phyloP scores from a whole-genome alignment of 1,284 basidiomycete genomes.

The Tremellales sp. region DNA sequence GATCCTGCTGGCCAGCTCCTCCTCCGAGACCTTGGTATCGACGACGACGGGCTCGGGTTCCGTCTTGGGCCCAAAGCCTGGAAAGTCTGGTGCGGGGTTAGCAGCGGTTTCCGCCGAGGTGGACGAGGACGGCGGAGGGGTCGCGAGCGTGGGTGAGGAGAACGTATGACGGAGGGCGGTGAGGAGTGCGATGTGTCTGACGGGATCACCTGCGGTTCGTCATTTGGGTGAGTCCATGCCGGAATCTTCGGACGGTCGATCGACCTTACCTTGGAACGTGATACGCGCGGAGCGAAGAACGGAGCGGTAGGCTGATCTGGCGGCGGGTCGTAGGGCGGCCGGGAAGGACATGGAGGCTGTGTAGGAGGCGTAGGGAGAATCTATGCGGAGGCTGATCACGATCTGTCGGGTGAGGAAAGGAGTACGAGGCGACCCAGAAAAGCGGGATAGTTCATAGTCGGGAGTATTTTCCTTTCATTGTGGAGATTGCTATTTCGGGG shows the following conservation, averaged over 20 bases:
- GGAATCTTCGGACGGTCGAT: not conserved
- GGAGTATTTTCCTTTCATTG: too few species aligned
- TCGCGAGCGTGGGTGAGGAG: slow-evolving; percentile 36
- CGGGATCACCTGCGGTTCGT: slow-evolving; percentile 29
- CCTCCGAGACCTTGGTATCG: slow-evolving; percentile 16
- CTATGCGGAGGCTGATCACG: too few species aligned
- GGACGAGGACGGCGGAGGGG: slow-evolving; percentile 17
- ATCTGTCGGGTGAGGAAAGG: too few species aligned
- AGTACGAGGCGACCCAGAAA: too few species aligned
- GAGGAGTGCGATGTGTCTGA: slow-evolving; percentile 30
- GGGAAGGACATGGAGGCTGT: slow-evolving; percentile 30
- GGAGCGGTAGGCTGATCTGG: slow-evolving; percentile 42
- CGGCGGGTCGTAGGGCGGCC: slow-evolving; percentile 29
- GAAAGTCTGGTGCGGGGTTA: not conserved
- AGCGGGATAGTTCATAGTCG: too few species aligned
- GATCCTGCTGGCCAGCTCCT: slow-evolving; percentile 38
- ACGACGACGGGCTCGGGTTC: slow-evolving; percentile 8
- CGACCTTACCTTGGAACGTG: slow-evolving; percentile 41
- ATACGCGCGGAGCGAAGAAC: slow-evolving; percentile 40
- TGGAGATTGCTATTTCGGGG: too few species aligned
- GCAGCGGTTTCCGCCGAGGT: slow-evolving; percentile 7
- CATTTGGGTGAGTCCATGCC: not conserved
- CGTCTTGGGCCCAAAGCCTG: slow-evolving; percentile 5
- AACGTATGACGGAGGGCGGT: slow-evolving; percentile 39
- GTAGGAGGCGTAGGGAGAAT: too few species aligned